Base-by-base conservation (phyloP, 495 filamentous ascomycete genomes). In the Hypoxylon perforatum region DNA sequence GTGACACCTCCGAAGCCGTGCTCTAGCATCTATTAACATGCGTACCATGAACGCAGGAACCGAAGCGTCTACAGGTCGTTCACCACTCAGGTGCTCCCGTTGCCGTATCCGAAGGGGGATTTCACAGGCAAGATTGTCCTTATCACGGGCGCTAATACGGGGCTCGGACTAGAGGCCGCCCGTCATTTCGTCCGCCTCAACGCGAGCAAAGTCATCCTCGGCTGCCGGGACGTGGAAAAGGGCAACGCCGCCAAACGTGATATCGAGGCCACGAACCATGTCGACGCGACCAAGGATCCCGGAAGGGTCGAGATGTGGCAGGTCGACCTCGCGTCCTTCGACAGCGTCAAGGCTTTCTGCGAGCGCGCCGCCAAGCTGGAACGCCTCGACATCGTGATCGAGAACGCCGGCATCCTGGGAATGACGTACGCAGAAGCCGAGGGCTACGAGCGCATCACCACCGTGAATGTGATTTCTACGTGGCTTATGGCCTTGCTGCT, bases 121-220 rank as follows among this genome's bases (percentile, higher is more conserved):
- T 51, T 51, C 48, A 51, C 23, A 5, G 55, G 55, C 1, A 22
- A 49, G 18, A 58, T 44, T 4, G 44, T 63, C 41, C 78, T 87
- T 22, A 74, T 87, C 18, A 83, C 84, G 0, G 85, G 85, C 14
- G 73, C 79, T 21, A 87, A 85, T 48, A 71, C 66, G 6, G 83
- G 85, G 4, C 73, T 85, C 1, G 83, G 84, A 0, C 67, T 76
- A 5, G 82, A 85, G 62, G 75, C 82, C 11, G 76, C 77, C 18
- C 73, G 75, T 4, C 81, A 84, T 54, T 67, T 84, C 39, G 64
- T 75, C 3, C 73, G 73, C 2, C 75, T 82, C 0, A 66, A 70
- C 0, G 82, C 77, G 1, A 54, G 57, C 4, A 76, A 73, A 14
- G 69, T 85, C 1, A 82, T 86, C 57, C 75, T 86, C 30, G 84